phyloP scores from a whole-genome alignment of 1,284 basidiomycete species.

The Boletus albobrunnescens region DNA sequence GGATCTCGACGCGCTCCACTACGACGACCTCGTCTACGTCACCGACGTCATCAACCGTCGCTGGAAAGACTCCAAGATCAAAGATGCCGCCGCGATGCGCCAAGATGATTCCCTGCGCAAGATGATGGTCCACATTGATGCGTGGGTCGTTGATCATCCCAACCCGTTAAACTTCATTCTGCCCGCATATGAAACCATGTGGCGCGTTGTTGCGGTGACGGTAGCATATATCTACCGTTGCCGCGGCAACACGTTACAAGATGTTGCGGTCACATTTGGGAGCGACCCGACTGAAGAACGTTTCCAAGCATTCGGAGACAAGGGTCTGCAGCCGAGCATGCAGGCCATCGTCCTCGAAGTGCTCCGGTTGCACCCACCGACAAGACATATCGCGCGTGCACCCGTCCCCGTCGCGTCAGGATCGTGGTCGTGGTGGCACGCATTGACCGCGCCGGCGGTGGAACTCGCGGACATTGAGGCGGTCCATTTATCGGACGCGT shows the following conservation, averaged over 20 bases:
- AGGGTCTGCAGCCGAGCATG: constrained; percentile 31
- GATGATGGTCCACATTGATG: constrained; percentile 31
- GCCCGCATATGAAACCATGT: constrained; percentile 57
- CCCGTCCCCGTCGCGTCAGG: background rate
- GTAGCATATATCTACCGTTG: constrained; percentile 29
- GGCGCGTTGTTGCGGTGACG: constrained; percentile 54
- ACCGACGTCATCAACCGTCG: constrained; percentile 41
- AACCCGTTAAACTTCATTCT: constrained; percentile 53
- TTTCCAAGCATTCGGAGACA: constrained; percentile 29
- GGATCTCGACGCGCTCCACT: constrained; percentile 31
- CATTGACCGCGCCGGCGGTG: constrained; percentile 4
- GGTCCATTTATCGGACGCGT: constrained; percentile 39
- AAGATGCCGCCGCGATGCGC: constrained; percentile 6
- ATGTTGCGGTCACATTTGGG: constrained; percentile 34
- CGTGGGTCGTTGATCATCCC: constrained; percentile 37
- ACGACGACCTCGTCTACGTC: constrained; percentile 37
- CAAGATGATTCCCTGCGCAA: constrained; percentile 20
- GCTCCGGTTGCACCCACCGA: constrained; percentile 54
- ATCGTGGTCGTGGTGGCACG: constrained; percentile 19
- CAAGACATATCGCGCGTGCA: constrained; percentile 42
- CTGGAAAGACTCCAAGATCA: constrained; percentile 35
- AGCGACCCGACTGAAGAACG: constrained; percentile 31
- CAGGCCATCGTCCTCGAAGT: constrained; percentile 45
- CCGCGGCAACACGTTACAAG: constrained; percentile 23
- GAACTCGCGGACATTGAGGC: constrained; percentile 43